Conservation (phyloP, 1,139 yeast genomes). For the Blastobotrys buckinghamii region DNA sequence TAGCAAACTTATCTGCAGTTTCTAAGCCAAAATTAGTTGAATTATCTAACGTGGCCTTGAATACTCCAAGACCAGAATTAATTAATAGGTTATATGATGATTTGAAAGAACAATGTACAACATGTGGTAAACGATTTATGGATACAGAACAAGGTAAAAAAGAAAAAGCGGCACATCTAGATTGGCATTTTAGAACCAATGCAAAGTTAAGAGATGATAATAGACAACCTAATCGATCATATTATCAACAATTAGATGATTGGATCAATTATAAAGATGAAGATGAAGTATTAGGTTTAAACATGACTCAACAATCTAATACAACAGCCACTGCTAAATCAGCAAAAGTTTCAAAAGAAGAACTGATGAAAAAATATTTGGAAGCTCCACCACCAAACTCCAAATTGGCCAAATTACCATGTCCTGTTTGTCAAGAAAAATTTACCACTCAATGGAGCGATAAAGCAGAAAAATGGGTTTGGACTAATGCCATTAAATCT, state of each 20-base stretch:
- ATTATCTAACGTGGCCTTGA: slow-evolving; percentile 27
- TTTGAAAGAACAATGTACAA: slow-evolving; percentile 76
- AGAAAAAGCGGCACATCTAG: slow-evolving; percentile 62
- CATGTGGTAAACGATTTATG: slow-evolving; percentile 84
- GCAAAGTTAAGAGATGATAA: slow-evolving; percentile 58
- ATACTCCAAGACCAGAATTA: slow-evolving; percentile 31
- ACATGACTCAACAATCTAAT: slow-evolving; percentile 13
- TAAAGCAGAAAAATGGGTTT: slow-evolving; percentile 91
- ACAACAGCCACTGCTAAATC: slow-evolving; percentile 8
- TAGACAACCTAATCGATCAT: slow-evolving; percentile 60
- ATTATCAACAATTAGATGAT: slow-evolving; percentile 70
- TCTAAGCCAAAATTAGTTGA: slow-evolving; percentile 20
- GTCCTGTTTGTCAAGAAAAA: slow-evolving; percentile 84
- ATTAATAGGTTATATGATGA: slow-evolving; percentile 44
- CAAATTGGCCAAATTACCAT: slow-evolving; percentile 57
- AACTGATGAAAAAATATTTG: slow-evolving; percentile 29
- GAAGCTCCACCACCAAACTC: slow-evolving; percentile 52
- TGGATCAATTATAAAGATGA: slow-evolving; percentile 76
- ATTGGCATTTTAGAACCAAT: slow-evolving; percentile 95
- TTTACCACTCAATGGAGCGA: slow-evolving; percentile 80
- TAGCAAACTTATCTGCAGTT: slow-evolving; percentile 9
- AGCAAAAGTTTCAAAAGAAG: slow-evolving; percentile 17
- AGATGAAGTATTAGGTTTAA: slow-evolving; percentile 40
- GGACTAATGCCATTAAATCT: slow-evolving; percentile 71
- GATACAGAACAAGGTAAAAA: slow-evolving; percentile 53